These are phyloP conservation scores for Akanthomyces dipterigenus DNA, from an alignment of 2,329 filamentous ascomycete species.

Conservation along the genomic window DNA sequence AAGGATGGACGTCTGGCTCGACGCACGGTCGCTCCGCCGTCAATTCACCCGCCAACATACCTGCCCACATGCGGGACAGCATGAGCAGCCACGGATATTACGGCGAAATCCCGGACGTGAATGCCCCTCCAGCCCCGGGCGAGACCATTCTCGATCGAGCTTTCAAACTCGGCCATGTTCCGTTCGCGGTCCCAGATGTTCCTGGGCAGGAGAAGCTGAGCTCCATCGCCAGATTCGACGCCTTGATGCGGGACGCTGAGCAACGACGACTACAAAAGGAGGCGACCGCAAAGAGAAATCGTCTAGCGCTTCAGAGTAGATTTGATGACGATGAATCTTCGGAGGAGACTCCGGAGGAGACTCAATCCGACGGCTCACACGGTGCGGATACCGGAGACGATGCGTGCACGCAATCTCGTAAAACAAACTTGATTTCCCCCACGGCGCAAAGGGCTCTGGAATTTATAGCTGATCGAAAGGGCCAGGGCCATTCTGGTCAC, in stretches of 20 bases:
- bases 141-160: constrained; percentile 63
- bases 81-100: constrained; percentile 43
- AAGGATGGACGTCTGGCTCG: constrained; percentile 47
- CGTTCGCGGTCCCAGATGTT: constrained; percentile 47
- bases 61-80: constrained; percentile 47
- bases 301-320: constrained; percentile 37
- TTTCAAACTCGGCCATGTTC: constrained; percentile 57
- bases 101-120: constrained; percentile 33
- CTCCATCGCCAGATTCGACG: constrained; percentile 59
- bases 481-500: constrained; percentile 24
- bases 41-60: constrained; percentile 49
- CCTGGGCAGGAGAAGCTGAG: constrained; percentile 57
- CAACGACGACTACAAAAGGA: constrained; percentile 38
- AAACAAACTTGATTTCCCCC: constrained; percentile 33
- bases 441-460: constrained; percentile 43
- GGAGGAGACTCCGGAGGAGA: constrained; percentile 35
- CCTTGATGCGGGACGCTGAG: constrained; percentile 56
- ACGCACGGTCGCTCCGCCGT: constrained; percentile 52
- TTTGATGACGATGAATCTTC: constrained; percentile 46
- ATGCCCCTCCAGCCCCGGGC: constrained; percentile 46
- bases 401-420: constrained; percentile 23
- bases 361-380: constrained; percentile 30
- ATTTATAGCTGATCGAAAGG: constrained; percentile 42
- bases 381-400: constrained; percentile 37
- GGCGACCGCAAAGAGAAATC: constrained; percentile 25